Evolutionary conservation across 805 yeast species (phyloP).

Genomic region (Monosporozyma yasuniensis): DNA sequence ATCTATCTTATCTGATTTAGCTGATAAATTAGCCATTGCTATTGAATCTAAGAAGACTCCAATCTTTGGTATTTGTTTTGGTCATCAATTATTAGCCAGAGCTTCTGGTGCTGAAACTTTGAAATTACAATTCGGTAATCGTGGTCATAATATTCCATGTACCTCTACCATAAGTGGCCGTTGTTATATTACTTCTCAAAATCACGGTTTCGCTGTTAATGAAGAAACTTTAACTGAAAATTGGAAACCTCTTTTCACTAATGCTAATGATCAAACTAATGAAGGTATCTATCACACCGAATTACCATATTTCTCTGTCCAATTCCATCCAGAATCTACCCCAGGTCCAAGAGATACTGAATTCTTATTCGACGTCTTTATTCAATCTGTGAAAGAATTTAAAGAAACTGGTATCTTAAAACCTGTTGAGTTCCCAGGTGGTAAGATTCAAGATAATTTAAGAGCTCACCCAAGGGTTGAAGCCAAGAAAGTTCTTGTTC

Average conservation of each 20-base stretch:
- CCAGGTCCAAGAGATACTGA: slow-evolving; percentile 99
- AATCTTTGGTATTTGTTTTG: slow-evolving; percentile 94
- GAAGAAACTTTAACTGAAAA: slow-evolving; percentile 59
- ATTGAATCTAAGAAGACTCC: slow-evolving; percentile 69
- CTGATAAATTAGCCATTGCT: slow-evolving; percentile 48
- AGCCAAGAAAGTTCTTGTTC: slow-evolving; percentile 84
- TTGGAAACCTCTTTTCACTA: slow-evolving; percentile 92
- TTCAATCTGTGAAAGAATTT: slow-evolving; percentile 64
- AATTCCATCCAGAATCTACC: slow-evolving; percentile 98
- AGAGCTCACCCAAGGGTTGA: slow-evolving; percentile 69
- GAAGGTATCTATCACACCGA: slow-evolving; percentile 93
- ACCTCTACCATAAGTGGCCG: slow-evolving; percentile 83
- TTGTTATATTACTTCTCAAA: slow-evolving; percentile 97
- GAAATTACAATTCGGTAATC: slow-evolving; percentile 94
- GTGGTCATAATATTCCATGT: slow-evolving; percentile 98
- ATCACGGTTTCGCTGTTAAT: slow-evolving; percentile 98
- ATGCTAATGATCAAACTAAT: slow-evolving; percentile 94
- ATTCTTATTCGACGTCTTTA: slow-evolving; percentile 88
- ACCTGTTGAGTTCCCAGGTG: slow-evolving; percentile 89
- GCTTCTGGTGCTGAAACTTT: slow-evolving; percentile 91
- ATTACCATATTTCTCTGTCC: slow-evolving; percentile 92
- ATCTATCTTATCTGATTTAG: slow-evolving; percentile 64
- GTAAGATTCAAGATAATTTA: slow-evolving; percentile 60
- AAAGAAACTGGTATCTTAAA: slow-evolving; percentile 46
- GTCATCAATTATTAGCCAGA: slow-evolving; percentile 93